Evolutionary conservation across 2,329 filamentous ascomycete genomes (phyloP), one percentile per base, ranked within the genome.

Genomic region (Arthroderma sp.): DNA sequence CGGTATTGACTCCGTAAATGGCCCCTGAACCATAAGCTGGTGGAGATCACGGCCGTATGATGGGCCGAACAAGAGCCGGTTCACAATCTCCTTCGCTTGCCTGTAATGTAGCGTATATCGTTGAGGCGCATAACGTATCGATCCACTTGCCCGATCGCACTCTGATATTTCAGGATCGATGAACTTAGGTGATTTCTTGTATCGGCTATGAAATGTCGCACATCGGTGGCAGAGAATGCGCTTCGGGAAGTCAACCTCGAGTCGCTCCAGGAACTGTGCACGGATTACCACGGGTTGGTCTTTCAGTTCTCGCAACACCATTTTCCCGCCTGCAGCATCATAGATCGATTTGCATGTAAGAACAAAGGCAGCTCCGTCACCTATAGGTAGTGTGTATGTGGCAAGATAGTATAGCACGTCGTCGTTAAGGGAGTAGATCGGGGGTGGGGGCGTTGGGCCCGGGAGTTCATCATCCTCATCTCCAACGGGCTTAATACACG

Each of bases 391-490:
- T 8, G 32, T 40, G 22, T 6, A 40, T 15, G 27, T 40, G 15
- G 38, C 38, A 32, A 40, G 38, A 9, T 40, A 40, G 38, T 32
- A 40, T 5, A 40, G 22, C 8, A 40, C 9, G 29, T 40, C 38
- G n/a, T 40, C 22, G 8, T 40, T 40, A 9, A 40, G 27, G 6
- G 6, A 11, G 9, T 30, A 29, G 29, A 40, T 30, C 32, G 8
- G 9, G 22, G 34, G 34, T 22, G 15, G 15, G 15, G 15, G 15
- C 15, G 15, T 22, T 3, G 15, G 3, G 15, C 3, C 15, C 15
- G 15, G 15, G 15, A 22, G 15, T 22, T 22, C 15, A 22, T 22
- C 15, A 3, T 22, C 15, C 15, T 22, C 15, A 22, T 22, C 15
- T 22, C 15, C 15, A 22, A 22, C 15, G 15, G 15, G 15, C 3